These are phyloP conservation scores for Epichloe amarillans DNA, from an alignment of 2,329 filamentous ascomycete genomes.

Conservation along the genomic window DNA sequence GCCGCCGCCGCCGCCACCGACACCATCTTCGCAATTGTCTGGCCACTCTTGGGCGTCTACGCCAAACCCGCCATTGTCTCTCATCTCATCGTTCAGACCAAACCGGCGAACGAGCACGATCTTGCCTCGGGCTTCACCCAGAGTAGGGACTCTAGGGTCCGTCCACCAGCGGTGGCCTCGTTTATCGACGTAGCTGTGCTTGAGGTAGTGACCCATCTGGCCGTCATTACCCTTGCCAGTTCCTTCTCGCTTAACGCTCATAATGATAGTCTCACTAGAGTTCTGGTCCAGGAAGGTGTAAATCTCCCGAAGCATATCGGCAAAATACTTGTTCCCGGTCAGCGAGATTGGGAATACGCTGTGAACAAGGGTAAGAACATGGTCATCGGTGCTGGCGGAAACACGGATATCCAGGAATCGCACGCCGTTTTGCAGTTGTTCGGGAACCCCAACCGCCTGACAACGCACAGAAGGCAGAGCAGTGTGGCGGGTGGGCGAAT, in stretches of 20 bases:
- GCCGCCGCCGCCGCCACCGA: constrained; percentile 52
- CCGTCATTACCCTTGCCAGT: constrained; percentile 66
- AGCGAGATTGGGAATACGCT: constrained; percentile 79
- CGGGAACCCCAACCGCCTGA: constrained; percentile 63
- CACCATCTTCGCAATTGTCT: constrained; percentile 72
- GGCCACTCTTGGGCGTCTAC: constrained; percentile 61
- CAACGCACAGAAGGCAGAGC: constrained; percentile 89
- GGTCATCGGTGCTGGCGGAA: constrained; percentile 36
- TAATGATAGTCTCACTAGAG: constrained; percentile 68
- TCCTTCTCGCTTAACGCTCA: constrained; percentile 87
- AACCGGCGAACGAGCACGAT: constrained; percentile 80
- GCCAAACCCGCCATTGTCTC: constrained; percentile 35
- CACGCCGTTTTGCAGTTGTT: constrained; percentile 79
- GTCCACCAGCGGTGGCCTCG: constrained; percentile 60
- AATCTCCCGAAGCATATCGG: constrained; percentile 55
- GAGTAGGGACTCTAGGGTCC: constrained; percentile 57
- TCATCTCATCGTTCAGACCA: constrained; percentile 43
- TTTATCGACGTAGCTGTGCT: constrained; percentile 53
- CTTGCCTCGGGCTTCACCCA: constrained; percentile 69
- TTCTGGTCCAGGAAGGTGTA: constrained; percentile 66
- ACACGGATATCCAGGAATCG: constrained; percentile 91
- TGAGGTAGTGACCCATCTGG: constrained; percentile 62
- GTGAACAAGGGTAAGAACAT: constrained; percentile 73
- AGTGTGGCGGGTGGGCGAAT: constrained; percentile 72
- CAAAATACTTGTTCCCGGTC: constrained; percentile 67